Percentiles rank a stretch among this genome's conserved stretches.
These are phyloP conservation scores for Oldenlandia corymbosa DNA, from an alignment of 257 asterid species.

Conservation along the genomic window DNA sequence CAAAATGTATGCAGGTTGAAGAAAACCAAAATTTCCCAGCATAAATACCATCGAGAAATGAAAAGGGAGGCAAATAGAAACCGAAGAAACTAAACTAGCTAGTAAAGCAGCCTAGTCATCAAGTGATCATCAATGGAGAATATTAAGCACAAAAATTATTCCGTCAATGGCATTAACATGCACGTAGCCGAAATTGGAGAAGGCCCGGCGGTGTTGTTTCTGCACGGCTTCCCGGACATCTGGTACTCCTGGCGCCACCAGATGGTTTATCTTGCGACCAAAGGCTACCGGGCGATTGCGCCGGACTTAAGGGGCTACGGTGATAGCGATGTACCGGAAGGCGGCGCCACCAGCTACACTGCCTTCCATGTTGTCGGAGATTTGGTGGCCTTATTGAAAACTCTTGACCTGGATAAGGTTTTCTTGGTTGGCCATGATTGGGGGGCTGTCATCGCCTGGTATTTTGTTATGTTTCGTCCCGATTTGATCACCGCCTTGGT, in stretches of 20 bases:
- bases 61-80: too few species aligned
- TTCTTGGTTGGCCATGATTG: constrained; percentile 92
- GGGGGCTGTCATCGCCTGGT: constrained; percentile 88
- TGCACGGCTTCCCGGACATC: constrained; percentile 96
- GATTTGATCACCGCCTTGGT: constrained; percentile 73
- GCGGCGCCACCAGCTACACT: constrained; percentile 58
- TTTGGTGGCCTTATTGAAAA: constrained; percentile 55
- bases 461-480: constrained; percentile 65
- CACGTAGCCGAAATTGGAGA: constrained; percentile 84
- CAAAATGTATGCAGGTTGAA: too few species aligned
- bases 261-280: constrained; percentile 65
- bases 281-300: constrained; percentile 76
- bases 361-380: constrained; percentile 74
- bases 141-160: constrained; percentile 47
- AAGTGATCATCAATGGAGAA: too few species aligned
- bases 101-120: too few species aligned
- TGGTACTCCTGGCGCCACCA: constrained; percentile 99
- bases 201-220: constrained; percentile 77
- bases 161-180: constrained; percentile 63
- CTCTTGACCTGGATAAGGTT: constrained; percentile 48
- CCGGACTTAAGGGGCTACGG: constrained; percentile 99
- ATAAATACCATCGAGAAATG: too few species aligned
- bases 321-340: constrained; percentile 82
- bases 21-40: too few species aligned
- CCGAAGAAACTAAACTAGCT: too few species aligned